Base-by-base conservation (phyloP, 2,329 filamentous ascomycete genomes). In the Xylaria arbuscula region DNA sequence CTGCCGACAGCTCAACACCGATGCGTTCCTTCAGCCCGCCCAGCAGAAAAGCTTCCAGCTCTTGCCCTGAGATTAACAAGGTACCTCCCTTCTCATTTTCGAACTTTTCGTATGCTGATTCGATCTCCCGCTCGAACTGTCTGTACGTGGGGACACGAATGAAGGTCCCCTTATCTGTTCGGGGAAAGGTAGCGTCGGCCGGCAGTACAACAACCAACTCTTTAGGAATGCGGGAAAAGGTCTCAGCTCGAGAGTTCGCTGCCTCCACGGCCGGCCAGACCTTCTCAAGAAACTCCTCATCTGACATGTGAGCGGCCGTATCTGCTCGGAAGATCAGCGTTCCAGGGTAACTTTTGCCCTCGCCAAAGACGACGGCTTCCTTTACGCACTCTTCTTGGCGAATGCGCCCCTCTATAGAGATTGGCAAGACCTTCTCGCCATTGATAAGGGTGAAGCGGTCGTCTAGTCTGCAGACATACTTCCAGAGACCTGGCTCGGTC, bases 291-390 rank as follows among this genome's bases (percentile, higher is more conserved):
- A 86, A 80, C 10, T 87, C 81, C 0, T 82, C 76, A 2, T 84
- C 79, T 0, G 80, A 74, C 55, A 87, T 76, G 0, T 80, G 71
- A 0, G 76, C 74, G 0, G 82, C 82, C 2, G 78, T 78, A n/a
- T 85, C 82, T 13, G 82, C 80, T 32, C 84, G 83, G 24, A 90
- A 78, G 13, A 90, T 78, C 11, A 89, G 72, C 11, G 89, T 72
- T 1, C 88, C 88, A 0, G 86, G 85, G 34, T 85, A 80, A 0
- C 83, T 80, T 56, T 81, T 83, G 9, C 84, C 86, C 1, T 84
- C 82, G 0, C 88, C 88, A 68, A 90, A 89, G 0, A 89, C 83
- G 2, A 89, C 80, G 0, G 84, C 85, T 67, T 90, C 89, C 17
- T 83, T 80, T 0, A 90, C 85, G 0, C 84, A 77, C 3, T 81